These are phyloP conservation scores for Salvia hispanica DNA, from an alignment of 257 asterid genomes.

Conservation along the genomic window DNA sequence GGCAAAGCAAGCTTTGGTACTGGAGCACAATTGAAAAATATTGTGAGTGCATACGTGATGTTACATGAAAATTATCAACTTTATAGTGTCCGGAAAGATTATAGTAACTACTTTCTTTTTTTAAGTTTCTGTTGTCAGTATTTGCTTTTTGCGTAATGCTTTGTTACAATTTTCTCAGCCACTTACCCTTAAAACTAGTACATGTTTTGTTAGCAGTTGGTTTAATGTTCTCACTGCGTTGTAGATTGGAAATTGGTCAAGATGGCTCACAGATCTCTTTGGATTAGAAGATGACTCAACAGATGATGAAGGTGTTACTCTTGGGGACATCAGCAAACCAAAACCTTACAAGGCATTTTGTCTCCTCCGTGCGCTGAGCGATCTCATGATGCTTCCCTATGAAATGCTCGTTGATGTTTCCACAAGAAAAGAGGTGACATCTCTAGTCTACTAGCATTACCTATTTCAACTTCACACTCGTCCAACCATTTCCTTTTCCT, in stretches of 20 bases:
- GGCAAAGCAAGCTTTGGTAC: slow-evolving; percentile 87
- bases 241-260: slow-evolving; percentile 90
- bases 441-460: not conserved
- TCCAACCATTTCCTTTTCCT: not conserved
- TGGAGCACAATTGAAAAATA: slow-evolving; percentile 89
- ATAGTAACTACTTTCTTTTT: not conserved
- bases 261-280: slow-evolving; percentile 79
- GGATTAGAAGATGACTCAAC: slow-evolving; percentile 64
- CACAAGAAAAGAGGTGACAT: slow-evolving; percentile 71
- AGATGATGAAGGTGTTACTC: slow-evolving; percentile 30
- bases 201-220: not conserved
- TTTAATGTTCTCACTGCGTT: slow-evolving; percentile 24
- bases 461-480: slow-evolving; percentile 13
- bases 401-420: slow-evolving; percentile 74
- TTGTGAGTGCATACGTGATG: slow-evolving; percentile 49
- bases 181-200: too few relatives aligned
- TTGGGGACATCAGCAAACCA: slow-evolving; percentile 36
- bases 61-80: not conserved
- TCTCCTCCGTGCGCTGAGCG: slow-evolving; percentile 78
- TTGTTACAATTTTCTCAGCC: not conserved
- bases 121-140: not conserved
- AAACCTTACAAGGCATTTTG: slow-evolving; percentile 66
- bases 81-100: not conserved
- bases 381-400: slow-evolving; percentile 91
- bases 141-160: not conserved